phyloP scores from a whole-genome alignment of 2,329 filamentous ascomycete genomes.

The Fusarium hostae region DNA sequence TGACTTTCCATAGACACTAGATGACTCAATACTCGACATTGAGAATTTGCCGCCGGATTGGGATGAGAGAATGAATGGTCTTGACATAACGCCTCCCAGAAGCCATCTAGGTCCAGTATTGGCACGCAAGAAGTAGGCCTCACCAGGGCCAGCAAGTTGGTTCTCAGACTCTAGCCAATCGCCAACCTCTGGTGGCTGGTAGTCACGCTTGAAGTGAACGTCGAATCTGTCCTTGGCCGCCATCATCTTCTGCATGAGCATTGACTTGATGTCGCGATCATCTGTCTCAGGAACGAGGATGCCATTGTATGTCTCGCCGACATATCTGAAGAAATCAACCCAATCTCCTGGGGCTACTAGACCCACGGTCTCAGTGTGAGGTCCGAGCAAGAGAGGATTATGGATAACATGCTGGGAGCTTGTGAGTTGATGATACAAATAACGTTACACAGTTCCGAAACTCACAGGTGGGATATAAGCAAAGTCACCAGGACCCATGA shows the following conservation, averaged over 20 bases:
- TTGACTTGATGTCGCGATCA: constrained; percentile 60
- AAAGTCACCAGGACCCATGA: constrained; percentile 66
- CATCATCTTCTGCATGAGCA: constrained; percentile 66
- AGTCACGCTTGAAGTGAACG: constrained; percentile 62
- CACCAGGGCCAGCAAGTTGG: constrained; percentile 47
- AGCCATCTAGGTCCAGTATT: constrained; percentile 61
- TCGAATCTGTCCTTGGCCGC: constrained; percentile 64
- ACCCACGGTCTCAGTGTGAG: constrained; percentile 65
- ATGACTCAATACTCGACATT: constrained; percentile 64
- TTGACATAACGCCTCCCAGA: constrained; percentile 56
- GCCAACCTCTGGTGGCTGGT: constrained; percentile 56
- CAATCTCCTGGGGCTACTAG: constrained; percentile 68
- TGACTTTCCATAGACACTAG: constrained; percentile 47
- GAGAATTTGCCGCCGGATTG: constrained; percentile 59
- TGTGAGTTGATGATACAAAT: background rate
- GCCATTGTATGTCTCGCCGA: constrained; percentile 63
- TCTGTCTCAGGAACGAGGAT: constrained; percentile 63
- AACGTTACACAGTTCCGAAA: background rate
- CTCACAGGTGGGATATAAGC: constrained; percentile 66
- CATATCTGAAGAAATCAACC: constrained; percentile 70
- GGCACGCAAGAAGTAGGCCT: constrained; percentile 63
- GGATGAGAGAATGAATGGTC: constrained; percentile 61
- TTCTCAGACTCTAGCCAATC: constrained; percentile 57
- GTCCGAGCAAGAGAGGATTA: constrained; percentile 64
- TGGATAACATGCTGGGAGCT: constrained; percentile 59